Conservation (phyloP, 495 filamentous ascomycete species). For the Penicillium mononematosum region DNA sequence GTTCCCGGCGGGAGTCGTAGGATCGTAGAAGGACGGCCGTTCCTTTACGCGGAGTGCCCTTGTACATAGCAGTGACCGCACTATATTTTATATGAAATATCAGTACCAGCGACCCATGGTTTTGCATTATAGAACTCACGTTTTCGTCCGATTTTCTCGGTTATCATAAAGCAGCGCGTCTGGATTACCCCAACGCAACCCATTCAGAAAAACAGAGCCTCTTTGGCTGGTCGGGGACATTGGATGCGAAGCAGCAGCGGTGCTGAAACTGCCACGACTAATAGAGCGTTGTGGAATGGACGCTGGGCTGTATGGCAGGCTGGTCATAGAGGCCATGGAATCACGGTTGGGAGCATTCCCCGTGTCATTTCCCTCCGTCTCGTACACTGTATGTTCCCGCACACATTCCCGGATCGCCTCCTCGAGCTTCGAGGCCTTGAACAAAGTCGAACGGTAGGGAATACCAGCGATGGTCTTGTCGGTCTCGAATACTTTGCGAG, state of each 20-base stretch:
- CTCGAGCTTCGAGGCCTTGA: slow-evolving; percentile 94
- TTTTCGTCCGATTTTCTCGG: slow-evolving; percentile 85
- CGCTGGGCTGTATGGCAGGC: slow-evolving; percentile 36
- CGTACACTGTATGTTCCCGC: slow-evolving; percentile 76
- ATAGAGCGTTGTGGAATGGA: slow-evolving; percentile 45
- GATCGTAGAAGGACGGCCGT: slow-evolving; percentile 76
- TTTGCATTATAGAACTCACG: slow-evolving; percentile 55
- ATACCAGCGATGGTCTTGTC: slow-evolving; percentile 97
- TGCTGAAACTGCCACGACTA: slow-evolving; percentile 47
- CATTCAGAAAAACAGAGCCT: slow-evolving; percentile 42
- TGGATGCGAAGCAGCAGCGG: slow-evolving; percentile 31
- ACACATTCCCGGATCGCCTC: slow-evolving; percentile 92
- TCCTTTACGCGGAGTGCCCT: slow-evolving; percentile 66
- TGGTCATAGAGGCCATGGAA: slow-evolving; percentile 41
- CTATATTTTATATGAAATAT: slow-evolving; percentile 38
- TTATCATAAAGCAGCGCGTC: slow-evolving; percentile 73
- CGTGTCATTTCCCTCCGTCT: slow-evolving; percentile 74
- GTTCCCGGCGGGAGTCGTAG: slow-evolving; percentile 91
- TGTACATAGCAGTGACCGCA: slow-evolving; percentile 88
- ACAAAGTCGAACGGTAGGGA: slow-evolving; percentile 86
- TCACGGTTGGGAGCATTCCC: slow-evolving; percentile 29
- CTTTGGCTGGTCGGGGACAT: slow-evolving; percentile 31
- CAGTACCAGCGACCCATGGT: slow-evolving; percentile 7
- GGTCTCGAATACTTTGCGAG: slow-evolving; percentile 90
- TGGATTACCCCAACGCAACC: slow-evolving; percentile 55